Evolutionary conservation across 2,329 filamentous ascomycete species (phyloP).

Genomic region (Stemphylium beticola): DNA sequence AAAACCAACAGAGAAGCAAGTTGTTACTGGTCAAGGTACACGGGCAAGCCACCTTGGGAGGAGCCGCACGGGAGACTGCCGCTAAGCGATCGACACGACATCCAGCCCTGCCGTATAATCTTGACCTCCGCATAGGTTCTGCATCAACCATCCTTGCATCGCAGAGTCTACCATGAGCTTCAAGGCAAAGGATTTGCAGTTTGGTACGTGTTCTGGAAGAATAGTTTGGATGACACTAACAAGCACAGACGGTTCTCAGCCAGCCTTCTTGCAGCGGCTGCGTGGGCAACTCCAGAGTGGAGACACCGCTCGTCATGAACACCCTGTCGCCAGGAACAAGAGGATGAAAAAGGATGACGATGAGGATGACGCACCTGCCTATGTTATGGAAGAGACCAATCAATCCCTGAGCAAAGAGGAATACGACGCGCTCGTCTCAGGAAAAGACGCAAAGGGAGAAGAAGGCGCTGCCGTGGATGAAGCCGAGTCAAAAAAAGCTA

Average conservation of each 20-base stretch:
- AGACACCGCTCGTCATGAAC: constrained; percentile 54
- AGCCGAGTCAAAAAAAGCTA: constrained; percentile 7
- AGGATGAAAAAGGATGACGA: constrained; percentile 65
- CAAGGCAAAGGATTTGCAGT: constrained; percentile 73
- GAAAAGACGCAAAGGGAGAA: constrained; percentile 29
- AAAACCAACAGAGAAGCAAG: not conserved
- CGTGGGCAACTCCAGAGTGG: constrained; percentile 61
- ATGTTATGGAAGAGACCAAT: constrained; percentile 75
- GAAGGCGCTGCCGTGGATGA: constrained; percentile 11
- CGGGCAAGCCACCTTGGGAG: constrained; percentile 1
- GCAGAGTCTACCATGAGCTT: constrained; percentile 55
- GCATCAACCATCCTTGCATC: constrained; percentile 6
- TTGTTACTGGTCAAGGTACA: not conserved
- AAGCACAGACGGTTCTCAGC: constrained; percentile 58
- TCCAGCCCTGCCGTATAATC: constrained; percentile 6
- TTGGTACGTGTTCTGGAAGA: constrained; percentile 51
- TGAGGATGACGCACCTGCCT: constrained; percentile 76
- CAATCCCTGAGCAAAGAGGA: constrained; percentile 63
- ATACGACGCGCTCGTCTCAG: constrained; percentile 53
- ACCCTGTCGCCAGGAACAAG: constrained; percentile 53
- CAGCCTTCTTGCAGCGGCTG: constrained; percentile 55
- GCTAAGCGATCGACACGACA: constrained; percentile 19
- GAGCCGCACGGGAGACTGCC: constrained; percentile 19
- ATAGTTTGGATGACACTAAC: constrained; percentile 44
- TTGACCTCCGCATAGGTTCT: constrained; percentile 8